phyloP scores from a whole-genome alignment of 805 yeast species.

The Candida peoriensis region DNA sequence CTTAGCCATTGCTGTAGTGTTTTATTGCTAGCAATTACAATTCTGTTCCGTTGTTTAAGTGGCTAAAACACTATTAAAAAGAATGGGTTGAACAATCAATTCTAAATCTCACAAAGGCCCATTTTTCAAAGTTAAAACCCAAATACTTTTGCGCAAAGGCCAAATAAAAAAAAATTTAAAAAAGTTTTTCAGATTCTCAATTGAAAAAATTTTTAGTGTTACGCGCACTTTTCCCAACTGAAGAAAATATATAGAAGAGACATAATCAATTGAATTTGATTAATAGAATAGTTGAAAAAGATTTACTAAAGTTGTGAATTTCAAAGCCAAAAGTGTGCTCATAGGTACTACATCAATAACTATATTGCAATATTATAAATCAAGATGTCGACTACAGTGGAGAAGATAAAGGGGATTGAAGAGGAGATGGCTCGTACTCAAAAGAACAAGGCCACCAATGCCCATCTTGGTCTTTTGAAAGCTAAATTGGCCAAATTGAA shows the following conservation, averaged over 20 bases:
- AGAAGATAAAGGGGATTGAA: conserved; percentile 18
- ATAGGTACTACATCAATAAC: too few species aligned
- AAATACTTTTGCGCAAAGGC: too few species aligned
- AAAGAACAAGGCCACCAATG: conserved; percentile 95
- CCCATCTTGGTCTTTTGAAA: conserved; percentile 94
- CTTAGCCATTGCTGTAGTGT: conserved; percentile 25
- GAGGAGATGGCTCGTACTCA: conserved; percentile 98
- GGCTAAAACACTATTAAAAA: conserved; percentile 1
- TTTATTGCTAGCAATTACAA: background rate
- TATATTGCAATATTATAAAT: too few species aligned
- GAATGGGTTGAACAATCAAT: too few species aligned
- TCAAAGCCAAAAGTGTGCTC: too few species aligned
- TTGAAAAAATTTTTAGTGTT: too few species aligned
- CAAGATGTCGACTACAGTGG: conserved; percentile 24
- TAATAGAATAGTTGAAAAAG: too few species aligned
- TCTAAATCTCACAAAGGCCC: too few species aligned
- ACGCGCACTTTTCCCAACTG: too few species aligned
- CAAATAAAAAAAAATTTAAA: background rate
- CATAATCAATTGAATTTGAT: background rate
- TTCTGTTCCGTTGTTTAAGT: background rate
- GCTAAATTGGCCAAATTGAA: conserved; percentile 94
- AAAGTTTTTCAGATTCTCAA: too few species aligned
- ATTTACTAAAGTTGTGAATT: too few species aligned
- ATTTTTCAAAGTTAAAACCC: too few species aligned
- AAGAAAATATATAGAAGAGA: background rate